These are phyloP conservation scores for Hymenoscyphus fructigenus DNA, from an alignment of 2,329 filamentous ascomycete species.

Conservation along the genomic window DNA sequence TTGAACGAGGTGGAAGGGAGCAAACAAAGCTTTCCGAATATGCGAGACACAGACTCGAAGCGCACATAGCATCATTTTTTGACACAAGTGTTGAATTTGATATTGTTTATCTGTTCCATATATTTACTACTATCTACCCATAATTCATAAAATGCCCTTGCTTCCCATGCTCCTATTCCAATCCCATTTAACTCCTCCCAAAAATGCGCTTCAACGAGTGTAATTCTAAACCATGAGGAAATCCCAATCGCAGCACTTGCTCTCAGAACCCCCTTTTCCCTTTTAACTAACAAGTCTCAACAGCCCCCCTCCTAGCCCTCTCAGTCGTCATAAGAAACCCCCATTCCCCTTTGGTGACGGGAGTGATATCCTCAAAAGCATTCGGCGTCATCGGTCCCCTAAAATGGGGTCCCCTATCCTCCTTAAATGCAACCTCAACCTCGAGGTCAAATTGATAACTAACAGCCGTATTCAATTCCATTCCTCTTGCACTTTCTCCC, in stretches of 20 bases:
- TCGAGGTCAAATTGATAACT: constrained; percentile 14
- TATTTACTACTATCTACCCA: neutral
- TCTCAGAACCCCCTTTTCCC: constrained; percentile 23
- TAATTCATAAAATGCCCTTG: neutral
- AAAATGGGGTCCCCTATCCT: constrained; percentile 33
- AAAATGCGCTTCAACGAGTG: neutral
- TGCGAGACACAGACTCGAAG: too few relatives aligned
- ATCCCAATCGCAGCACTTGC: constrained; percentile 36
- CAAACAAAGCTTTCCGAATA: too few relatives aligned
- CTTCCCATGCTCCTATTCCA: neutral
- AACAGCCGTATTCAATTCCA: constrained; percentile 17
- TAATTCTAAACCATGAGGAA: neutral
- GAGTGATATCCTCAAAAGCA: constrained; percentile 61
- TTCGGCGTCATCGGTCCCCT: constrained; percentile 57
- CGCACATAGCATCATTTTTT: too few relatives aligned
- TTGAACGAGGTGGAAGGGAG: too few relatives aligned
- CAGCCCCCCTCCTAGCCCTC: constrained; percentile 46
- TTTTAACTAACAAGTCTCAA: constrained; percentile 48
- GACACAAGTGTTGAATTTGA: neutral
- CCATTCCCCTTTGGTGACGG: constrained; percentile 62
- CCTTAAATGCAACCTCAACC: constrained; percentile 12
- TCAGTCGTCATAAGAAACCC: constrained; percentile 54
- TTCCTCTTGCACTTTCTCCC: constrained; percentile 24
- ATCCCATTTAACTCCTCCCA: neutral
- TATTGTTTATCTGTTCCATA: neutral